Evolutionary conservation across 2,329 filamentous ascomycete species (phyloP).

Genomic region (Pestalotiopsis sp.): DNA sequence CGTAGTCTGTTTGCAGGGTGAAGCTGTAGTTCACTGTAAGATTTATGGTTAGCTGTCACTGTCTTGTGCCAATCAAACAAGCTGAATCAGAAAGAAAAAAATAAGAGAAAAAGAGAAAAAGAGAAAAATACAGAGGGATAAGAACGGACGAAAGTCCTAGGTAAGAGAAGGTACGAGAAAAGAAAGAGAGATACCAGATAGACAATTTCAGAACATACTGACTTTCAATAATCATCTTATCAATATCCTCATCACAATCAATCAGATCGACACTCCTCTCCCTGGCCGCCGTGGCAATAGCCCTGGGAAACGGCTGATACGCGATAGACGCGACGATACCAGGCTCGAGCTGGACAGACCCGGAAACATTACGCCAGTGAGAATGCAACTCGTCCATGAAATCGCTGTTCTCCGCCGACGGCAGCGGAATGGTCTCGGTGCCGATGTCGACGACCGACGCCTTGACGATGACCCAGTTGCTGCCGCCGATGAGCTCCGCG

Average conservation of each 20-base stretch:
- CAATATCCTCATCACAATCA: slow-evolving; percentile 37
- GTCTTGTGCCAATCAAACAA: not conserved
- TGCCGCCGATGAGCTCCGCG: slow-evolving; percentile 44
- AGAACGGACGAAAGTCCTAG: no score
- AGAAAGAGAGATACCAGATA: no score
- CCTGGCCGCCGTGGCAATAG: slow-evolving; percentile 33
- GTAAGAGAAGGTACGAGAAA: no score
- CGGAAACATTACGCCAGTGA: slow-evolving; percentile 33
- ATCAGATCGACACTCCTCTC: slow-evolving; percentile 38
- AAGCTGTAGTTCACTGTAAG: slow-evolving; percentile 40
- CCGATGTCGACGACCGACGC: slow-evolving; percentile 35
- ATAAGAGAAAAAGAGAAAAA: no score
- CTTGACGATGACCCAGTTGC: slow-evolving; percentile 41
- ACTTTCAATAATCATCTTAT: slow-evolving; percentile 42
- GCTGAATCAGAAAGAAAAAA: no score
- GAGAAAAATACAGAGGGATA: no score
- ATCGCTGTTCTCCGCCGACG: slow-evolving; percentile 23
- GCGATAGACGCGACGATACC: slow-evolving; percentile 35
- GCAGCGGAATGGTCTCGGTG: slow-evolving; percentile 38
- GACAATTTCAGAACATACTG: not conserved
- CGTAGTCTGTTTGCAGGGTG: slow-evolving; percentile 28
- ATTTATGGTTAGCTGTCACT: not conserved
- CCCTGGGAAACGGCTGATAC: slow-evolving; percentile 40
- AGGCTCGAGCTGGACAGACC: slow-evolving; percentile 24
- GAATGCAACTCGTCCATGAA: slow-evolving; percentile 34